A percentile compares a stretch with the other conserved stretches of the same genome.
phyloP scores from a whole-genome alignment of 805 yeast genomes.

The Ogataea polymorpha region DNA sequence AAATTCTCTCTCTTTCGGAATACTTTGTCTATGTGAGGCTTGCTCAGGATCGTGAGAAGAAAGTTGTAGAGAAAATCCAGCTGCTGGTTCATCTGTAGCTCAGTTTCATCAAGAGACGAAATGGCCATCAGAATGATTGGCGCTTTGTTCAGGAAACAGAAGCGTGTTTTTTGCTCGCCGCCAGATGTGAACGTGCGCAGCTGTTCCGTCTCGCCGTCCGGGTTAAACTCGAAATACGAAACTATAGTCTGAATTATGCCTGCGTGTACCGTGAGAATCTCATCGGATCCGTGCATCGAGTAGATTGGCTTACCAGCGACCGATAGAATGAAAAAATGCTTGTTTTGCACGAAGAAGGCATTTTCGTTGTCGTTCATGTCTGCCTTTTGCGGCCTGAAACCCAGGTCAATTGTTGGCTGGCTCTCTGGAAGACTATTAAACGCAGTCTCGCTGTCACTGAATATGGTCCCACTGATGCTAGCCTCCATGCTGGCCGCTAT shows the following conservation, averaged over 20 bases:
- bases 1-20: conserved; percentile 73
- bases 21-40: conserved; percentile 67
- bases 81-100: conserved; percentile 54
- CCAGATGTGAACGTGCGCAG: conserved; percentile 53
- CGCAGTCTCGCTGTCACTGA: conserved; percentile 18
- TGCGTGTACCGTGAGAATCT: conserved; percentile 62
- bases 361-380: conserved; percentile 30
- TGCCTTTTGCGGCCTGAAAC: conserved; percentile 23
- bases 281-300: conserved; percentile 71
- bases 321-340: conserved; percentile 77
- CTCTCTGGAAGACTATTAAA: conserved; percentile 9
- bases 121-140: conserved; percentile 78
- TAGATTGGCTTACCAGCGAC: conserved; percentile 88
- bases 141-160: conserved; percentile 57
- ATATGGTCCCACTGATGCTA: conserved; percentile 25
- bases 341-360: conserved; percentile 37
- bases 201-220: conserved; percentile 31
- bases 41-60: conserved; percentile 77
- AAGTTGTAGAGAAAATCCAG: conserved; percentile 72
- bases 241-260: conserved; percentile 81
- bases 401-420: conserved; percentile 20
- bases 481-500: conserved; percentile 13
- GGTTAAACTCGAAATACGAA: conserved; percentile 56
- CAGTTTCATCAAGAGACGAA: conserved; percentile 52
- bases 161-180: conserved; percentile 36